Evolutionary conservation across 2,329 filamentous ascomycete genomes (phyloP), one percentile per base, ranked within the genome.

Genomic region (Pleomassaria siparia): DNA sequence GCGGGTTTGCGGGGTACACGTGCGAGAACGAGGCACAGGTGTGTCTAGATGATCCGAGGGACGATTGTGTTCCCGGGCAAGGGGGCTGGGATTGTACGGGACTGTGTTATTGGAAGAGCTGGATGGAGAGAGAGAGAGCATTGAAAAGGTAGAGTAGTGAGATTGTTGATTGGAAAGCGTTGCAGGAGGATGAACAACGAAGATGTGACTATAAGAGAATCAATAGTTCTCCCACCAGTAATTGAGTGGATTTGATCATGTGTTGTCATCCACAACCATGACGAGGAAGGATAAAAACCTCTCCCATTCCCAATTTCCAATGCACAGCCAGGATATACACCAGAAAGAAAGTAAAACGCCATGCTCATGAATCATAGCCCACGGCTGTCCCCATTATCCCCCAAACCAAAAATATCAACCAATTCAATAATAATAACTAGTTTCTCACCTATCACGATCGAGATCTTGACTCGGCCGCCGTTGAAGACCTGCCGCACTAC

Each of bases 61-160:
- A 77, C 52, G 60, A 66, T 11, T 78, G 75, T 49, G 67, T 73
- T 55, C 64, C 68, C 1, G 16, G 51, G 20, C 58, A 63, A 1
- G 73, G 74, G 0, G 73, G 73, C 0, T 62, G 64, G 2, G 74
- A 78, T 53, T 78, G 75, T 49, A 66, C 60, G 4, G 74, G 75
- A 0, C 53, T 77, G 25, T 78, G 75, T 53, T 42, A 45, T 41
- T 25, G 30, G 12, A 16, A 45, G 26, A n/a, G n/a, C n/a, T n/a
- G 45, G 44, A 35, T 11, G 40, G 24, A 18, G 32, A 6, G 16
- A 6, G 18, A 33, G 30, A 6, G 9, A 33, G 12, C 25, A 12
- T 35, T 8, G n/a, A 9, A 35, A 8, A 35, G 7, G 16, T 8
- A 15, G 32, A 15, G 32, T 8, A 15, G 16, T 28, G 25, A 28